Evolutionary conservation across 176 grass and related monocot genomes (phyloP), one percentile per base, ranked within the genome.

Genomic region (Elaeis guineensis): DNA sequence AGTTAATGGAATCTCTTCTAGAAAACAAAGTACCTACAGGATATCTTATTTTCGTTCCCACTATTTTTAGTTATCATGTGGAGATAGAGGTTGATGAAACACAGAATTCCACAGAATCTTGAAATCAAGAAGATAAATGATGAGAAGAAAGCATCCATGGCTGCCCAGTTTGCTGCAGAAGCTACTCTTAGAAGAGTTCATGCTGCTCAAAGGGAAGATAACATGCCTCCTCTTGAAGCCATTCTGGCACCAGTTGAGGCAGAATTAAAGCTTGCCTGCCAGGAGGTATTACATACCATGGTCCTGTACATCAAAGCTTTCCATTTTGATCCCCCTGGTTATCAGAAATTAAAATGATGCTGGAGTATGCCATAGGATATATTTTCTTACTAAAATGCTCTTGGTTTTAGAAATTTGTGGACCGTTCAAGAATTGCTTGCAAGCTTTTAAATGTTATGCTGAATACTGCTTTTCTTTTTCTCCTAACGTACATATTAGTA

Each of bases 161-260:
- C 78, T 57, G 92, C 92, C 25, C 92, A 97, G 67, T 97, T 91
- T 76, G 92, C 92, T 8, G 92, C 92, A 9, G 92, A 97, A 65
- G 87, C 92, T 58, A 97, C 87, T 29, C 75, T 97, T 24, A 70
- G 92, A 76, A 90, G 92, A 69, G 92, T 97, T 24, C 87, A 97
- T 82, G 81, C 84, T 54, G 83, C 83, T 57, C 86, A 97, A 79
- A 97, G 88, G 64, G 92, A 97, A 73, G 92, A 97, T 78, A 87
- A 97, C n/a, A 91, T 89, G 70, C 87, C 92, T 18, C 92, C 92
- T 25, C 91, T 97, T 54, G 92, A 97, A 78, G 92, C 92, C 32
- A 97, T 91, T 88, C 83, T 97, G 65, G 92, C 92, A 80, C 92
- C 92, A 48, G 81, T 97, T 59, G 92, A 97, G 66, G 92, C 92